Conservation (phyloP, 2,329 filamentous ascomycete species). For the Colletotrichum magnum region DNA sequence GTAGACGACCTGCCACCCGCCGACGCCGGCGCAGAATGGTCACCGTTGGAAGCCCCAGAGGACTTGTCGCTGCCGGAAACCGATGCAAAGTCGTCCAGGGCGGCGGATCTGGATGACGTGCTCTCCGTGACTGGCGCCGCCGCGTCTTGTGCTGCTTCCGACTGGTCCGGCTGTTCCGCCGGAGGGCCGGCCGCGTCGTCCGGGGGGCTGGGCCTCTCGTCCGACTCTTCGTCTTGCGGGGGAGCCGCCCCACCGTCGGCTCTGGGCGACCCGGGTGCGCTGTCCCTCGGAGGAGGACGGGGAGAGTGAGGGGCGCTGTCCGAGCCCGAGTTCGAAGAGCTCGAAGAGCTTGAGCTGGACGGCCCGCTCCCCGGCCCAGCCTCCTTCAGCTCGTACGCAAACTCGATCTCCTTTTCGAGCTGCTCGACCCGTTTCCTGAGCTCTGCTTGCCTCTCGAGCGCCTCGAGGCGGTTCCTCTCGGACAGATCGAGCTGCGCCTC, state of each 20-base stretch:
- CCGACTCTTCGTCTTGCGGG: not conserved
- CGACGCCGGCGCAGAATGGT: not conserved
- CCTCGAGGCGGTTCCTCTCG: constrained; percentile 12
- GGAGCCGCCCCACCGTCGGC: not conserved
- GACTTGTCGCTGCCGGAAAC: too few relatives aligned
- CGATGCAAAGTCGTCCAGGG: too few relatives aligned
- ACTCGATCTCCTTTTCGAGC: not conserved
- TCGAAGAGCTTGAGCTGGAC: not conserved
- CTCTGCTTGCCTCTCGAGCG: not conserved
- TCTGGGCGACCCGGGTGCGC: not conserved
- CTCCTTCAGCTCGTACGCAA: not conserved
- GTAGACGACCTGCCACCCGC: not conserved
- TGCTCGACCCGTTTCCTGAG: not conserved
- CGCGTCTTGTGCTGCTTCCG: too few relatives aligned
- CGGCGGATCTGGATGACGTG: too few relatives aligned
- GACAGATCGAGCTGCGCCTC: constrained; percentile 8
- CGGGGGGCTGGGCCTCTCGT: not conserved
- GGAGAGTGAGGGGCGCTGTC: too few relatives aligned
- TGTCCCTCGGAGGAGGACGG: not conserved
- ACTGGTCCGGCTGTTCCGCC: not conserved
- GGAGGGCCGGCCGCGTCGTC: not conserved
- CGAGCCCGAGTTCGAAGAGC: too few relatives aligned
- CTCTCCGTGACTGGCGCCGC: too few relatives aligned
- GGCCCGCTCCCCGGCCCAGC: not conserved
- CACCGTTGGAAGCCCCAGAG: too few relatives aligned